phyloP scores from a whole-genome alignment of 805 yeast species.

The Saccharomycopsis fibuligera region DNA sequence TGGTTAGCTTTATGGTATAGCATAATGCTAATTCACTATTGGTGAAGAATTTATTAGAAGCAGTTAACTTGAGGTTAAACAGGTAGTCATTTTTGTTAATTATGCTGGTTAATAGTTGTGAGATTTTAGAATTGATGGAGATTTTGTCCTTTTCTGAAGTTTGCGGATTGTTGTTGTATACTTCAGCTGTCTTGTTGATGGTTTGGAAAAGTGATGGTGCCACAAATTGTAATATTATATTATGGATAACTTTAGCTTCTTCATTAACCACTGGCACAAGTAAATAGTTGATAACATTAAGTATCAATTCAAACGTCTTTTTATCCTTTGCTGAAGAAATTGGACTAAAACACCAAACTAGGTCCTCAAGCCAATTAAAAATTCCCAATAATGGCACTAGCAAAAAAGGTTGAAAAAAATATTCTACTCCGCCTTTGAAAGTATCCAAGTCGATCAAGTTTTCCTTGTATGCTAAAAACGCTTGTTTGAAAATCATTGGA shows the following conservation, averaged over 20 bases:
- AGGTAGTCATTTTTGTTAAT: slow-evolving; percentile 9
- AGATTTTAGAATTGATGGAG: neutral
- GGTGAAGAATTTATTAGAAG: slow-evolving; percentile 14
- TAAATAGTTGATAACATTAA: slow-evolving; percentile 35
- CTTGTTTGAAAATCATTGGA: slow-evolving; percentile 70
- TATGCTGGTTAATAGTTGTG: slow-evolving; percentile 1
- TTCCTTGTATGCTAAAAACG: slow-evolving; percentile 51
- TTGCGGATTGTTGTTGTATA: neutral
- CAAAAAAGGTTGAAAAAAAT: slow-evolving; percentile 75
- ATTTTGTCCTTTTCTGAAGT: neutral
- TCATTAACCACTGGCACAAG: slow-evolving; percentile 33
- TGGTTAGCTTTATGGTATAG: slow-evolving; percentile 1
- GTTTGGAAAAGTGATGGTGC: slow-evolving; percentile 13
- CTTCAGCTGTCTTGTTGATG: neutral
- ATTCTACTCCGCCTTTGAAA: slow-evolving; percentile 75
- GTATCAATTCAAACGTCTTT: slow-evolving; percentile 30
- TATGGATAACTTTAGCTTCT: slow-evolving; percentile 20
- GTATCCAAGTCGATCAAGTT: slow-evolving; percentile 53
- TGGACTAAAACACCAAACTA: slow-evolving; percentile 31
- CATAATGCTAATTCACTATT: slow-evolving; percentile 4
- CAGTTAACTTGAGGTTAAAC: slow-evolving; percentile 8
- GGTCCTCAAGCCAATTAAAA: slow-evolving; percentile 41
- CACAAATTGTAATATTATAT: slow-evolving; percentile 13
- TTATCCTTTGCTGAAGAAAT: slow-evolving; percentile 25
- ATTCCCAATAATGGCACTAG: slow-evolving; percentile 51